Evolutionary conservation across 2,329 filamentous ascomycete species (phyloP).

Genomic region (Meredithiella fracta): DNA sequence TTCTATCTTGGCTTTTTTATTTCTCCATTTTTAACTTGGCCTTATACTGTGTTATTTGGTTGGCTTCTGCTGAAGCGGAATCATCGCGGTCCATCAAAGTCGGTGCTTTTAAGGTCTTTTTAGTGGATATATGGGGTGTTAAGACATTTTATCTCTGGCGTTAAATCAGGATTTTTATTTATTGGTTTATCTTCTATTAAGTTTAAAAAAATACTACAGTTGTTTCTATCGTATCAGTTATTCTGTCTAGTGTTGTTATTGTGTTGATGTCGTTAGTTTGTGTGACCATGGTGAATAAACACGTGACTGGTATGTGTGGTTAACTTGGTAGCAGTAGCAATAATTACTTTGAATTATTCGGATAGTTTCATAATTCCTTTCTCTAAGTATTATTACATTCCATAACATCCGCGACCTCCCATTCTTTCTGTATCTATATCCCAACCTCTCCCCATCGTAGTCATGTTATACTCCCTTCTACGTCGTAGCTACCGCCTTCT

Average conservation of each 20-base stretch:
- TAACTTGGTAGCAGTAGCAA: too few relatives aligned
- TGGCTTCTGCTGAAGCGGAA: background rate
- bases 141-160: background rate
- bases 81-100: background rate
- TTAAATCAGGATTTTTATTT: background rate
- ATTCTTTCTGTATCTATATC: background rate
- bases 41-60: background rate
- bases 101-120: background rate
- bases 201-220: background rate
- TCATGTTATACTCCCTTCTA: background rate
- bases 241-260: too few relatives aligned
- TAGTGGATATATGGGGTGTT: background rate
- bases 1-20: background rate
- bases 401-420: background rate
- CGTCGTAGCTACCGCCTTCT: constrained; percentile 28
- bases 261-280: too few relatives aligned
- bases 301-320: too few relatives aligned
- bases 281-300: too few relatives aligned
- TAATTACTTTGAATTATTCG: too few relatives aligned
- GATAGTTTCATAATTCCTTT: background rate
- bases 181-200: background rate
- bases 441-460: too few relatives aligned
- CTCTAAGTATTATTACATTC: background rate
- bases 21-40: background rate
- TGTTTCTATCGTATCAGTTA: background rate